Evolutionary conservation across 306 rosid species (phyloP), one percentile per base, ranked within the genome.

Genomic region (Mucuna pruriens): DNA sequence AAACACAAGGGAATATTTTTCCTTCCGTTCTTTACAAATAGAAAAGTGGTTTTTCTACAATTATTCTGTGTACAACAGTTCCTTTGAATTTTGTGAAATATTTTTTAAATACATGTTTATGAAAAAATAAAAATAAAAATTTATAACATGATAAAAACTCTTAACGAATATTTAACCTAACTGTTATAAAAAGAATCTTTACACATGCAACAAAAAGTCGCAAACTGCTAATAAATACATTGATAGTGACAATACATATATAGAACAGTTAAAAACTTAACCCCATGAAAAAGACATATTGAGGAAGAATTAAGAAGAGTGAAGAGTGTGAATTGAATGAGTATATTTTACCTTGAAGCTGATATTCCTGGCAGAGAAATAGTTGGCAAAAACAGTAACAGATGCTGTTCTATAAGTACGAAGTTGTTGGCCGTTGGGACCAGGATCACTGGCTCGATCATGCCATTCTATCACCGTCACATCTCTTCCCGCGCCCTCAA

Each of bases 381-480:
- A 88, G 70, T 80, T 84, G 17, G 93, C 93, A 12, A 88, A 85
- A 40, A 92, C 95, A 4, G 94, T 84, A 0, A 92, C 94, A 10
- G 97, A 92, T 42, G 97, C 94, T 0, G 95, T 89, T 87, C 90
- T 84, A 78, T 92, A 90, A 82, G 97, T 92, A 52, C 91, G 86
- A 0, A 92, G 79, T 79, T 89, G 92, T 51, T 92, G 95, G 8
- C 97, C 95, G 25, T 82, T 90, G 66, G 92, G 87, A 11, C 89
- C 95, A 1, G 82, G 91, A 78, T 92, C 97, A 51, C 86, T 57
- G 4, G 95, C 97, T 15, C 97, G 3, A 76, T 90, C 95, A 67
- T 92, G 97, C 95, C 97, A 90, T 48, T 90, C 97, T 26, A 92
- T 86, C 83, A 86, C 80, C 15, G 97, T 89, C 85, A 34, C 77